phyloP scores from a whole-genome alignment of 139 green algal species.

The Trebouxia sp. region DNA sequence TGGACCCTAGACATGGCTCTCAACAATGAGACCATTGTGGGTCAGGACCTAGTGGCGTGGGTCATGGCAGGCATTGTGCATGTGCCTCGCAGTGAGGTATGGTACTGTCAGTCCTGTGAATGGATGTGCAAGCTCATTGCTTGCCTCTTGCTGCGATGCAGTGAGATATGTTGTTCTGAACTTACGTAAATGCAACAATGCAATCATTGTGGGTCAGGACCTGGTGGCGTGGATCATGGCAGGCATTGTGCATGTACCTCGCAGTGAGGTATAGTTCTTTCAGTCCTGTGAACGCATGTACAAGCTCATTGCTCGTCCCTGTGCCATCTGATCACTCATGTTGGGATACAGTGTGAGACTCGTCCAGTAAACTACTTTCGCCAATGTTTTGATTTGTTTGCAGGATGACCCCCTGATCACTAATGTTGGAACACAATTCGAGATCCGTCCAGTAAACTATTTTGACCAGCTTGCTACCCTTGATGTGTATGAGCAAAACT shows the following conservation, averaged over 20 bases:
- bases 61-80: conserved; percentile 43
- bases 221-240: conserved; percentile 43
- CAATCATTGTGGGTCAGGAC: conserved; percentile 36
- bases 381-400: not conserved
- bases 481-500: not conserved
- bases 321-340: not conserved
- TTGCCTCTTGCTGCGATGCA: not conserved
- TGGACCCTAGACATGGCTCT: conserved; percentile 31
- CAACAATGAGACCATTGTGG: conserved; percentile 34
- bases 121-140: not conserved
- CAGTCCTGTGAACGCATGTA: too few relatives aligned
- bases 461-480: conserved; percentile 21
- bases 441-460: conserved; percentile 39
- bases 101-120: too few relatives aligned
- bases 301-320: not conserved
- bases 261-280: conserved; percentile 39
- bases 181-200: not conserved
- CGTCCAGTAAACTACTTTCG: not conserved
- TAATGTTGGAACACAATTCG: conserved; percentile 40
- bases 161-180: not conserved
- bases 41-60: conserved; percentile 41
- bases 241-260: conserved; percentile 41
- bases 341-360: not conserved
- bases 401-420: conserved; percentile 26
- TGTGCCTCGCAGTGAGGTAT: conserved; percentile 40